These are phyloP conservation scores for Dactylellina leptospora DNA, from an alignment of 2,329 filamentous ascomycete species.

Conservation along the genomic window DNA sequence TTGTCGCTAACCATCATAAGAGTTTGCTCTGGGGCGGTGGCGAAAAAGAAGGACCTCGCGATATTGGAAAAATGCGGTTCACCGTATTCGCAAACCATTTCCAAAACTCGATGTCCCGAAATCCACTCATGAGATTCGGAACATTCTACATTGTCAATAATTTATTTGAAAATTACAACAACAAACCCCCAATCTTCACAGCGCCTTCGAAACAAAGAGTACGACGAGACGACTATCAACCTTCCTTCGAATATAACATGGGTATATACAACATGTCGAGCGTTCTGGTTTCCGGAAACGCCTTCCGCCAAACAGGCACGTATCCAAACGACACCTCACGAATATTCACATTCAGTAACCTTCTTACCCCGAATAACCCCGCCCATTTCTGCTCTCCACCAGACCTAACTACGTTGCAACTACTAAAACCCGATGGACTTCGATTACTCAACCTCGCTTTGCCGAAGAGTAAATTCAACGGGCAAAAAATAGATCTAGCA, in stretches of 20 bases:
- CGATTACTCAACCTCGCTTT: constrained; percentile 28
- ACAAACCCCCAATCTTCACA: constrained; percentile 47
- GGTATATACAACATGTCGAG: constrained; percentile 53
- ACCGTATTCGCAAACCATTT: constrained; percentile 53
- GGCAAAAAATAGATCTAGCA: constrained; percentile 26
- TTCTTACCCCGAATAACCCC: constrained; percentile 35
- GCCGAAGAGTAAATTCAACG: constrained; percentile 42
- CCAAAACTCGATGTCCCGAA: constrained; percentile 52
- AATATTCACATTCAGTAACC: constrained; percentile 53
- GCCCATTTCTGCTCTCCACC: constrained; percentile 39
- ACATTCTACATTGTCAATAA: constrained; percentile 54
- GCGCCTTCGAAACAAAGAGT: neutral
- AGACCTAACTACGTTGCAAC: constrained; percentile 17
- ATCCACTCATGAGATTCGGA: constrained; percentile 53
- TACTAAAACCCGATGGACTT: constrained; percentile 30
- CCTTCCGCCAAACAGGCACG: constrained; percentile 42
- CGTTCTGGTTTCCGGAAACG: constrained; percentile 52
- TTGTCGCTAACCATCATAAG: constrained; percentile 54
- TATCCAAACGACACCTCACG: constrained; percentile 45
- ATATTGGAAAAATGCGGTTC: constrained; percentile 55
- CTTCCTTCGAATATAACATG: constrained; percentile 52
- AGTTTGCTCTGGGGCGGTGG: constrained; percentile 53
- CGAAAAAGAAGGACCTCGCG: constrained; percentile 53
- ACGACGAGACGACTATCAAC: constrained; percentile 28
- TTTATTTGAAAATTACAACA: constrained; percentile 51